These are phyloP conservation scores for Parastagonospora nodorum DNA, from an alignment of 2,329 filamentous ascomycete species.

Conservation along the genomic window DNA sequence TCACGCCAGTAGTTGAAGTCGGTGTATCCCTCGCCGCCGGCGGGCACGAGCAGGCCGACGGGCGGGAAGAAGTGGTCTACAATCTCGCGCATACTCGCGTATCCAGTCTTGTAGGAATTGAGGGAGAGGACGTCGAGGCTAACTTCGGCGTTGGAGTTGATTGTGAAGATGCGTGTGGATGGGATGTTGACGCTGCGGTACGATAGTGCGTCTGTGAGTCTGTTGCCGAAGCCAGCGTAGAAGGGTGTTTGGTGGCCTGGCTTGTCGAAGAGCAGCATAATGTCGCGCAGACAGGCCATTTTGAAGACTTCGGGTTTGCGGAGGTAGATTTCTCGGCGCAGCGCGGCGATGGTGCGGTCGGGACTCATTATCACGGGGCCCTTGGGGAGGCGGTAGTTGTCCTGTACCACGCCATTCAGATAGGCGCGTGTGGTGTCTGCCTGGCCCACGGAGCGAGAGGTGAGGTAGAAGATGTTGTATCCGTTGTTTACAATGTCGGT, in stretches of 20 bases:
- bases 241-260: slow-evolving; percentile 75
- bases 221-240: slow-evolving; percentile 96
- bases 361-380: slow-evolving; percentile 95
- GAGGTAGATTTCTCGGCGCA: slow-evolving; percentile 90
- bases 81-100: slow-evolving; percentile 95
- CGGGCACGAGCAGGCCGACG: slow-evolving; percentile 81
- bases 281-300: slow-evolving; percentile 96
- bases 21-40: slow-evolving; percentile 91
- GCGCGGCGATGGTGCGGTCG: slow-evolving; percentile 89
- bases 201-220: slow-evolving; percentile 92
- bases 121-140: slow-evolving; percentile 86
- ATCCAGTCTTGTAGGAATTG: slow-evolving; percentile 95
- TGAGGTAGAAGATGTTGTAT: slow-evolving; percentile 99
- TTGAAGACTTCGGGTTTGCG: slow-evolving; percentile 99
- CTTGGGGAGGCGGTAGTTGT: slow-evolving; percentile 81
- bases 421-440: slow-evolving; percentile 90
- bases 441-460: slow-evolving; percentile 89
- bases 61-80: slow-evolving; percentile 98
- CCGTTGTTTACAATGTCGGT: slow-evolving; percentile 94
- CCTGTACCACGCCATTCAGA: slow-evolving; percentile 85
- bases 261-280: slow-evolving; percentile 78
- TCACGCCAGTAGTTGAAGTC: slow-evolving; percentile 98
- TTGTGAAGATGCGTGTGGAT: slow-evolving; percentile 92
- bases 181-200: slow-evolving; percentile 97
- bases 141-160: slow-evolving; percentile 97